A percentile compares a stretch with the other conserved stretches of the same genome.
Conservation (phyloP, 1,284 basidiomycete genomes). For the Ceratobasidium sp. region DNA sequence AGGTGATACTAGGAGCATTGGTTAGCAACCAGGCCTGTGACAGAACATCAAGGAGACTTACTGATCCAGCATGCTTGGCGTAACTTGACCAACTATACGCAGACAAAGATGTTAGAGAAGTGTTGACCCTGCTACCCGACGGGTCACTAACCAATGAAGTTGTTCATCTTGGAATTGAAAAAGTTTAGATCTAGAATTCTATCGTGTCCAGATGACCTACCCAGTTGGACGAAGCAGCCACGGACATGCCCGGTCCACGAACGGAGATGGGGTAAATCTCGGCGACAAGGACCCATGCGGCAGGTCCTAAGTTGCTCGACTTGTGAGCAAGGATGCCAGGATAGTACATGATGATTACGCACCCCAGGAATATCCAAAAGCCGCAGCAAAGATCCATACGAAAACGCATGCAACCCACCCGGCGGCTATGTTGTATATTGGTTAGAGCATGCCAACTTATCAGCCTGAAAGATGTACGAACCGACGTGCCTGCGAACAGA, state of each 20-base stretch:
- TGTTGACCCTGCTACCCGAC: not conserved
- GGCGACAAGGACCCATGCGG: conserved; percentile 70
- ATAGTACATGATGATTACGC: not conserved
- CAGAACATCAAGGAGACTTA: not conserved
- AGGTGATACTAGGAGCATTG: conserved; percentile 51
- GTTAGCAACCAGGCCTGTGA: not conserved
- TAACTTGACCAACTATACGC: conserved; percentile 58
- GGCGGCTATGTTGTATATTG: conserved; percentile 51
- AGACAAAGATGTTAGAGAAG: not conserved
- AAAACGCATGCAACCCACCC: conserved; percentile 71
- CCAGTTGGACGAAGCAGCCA: conserved; percentile 75
- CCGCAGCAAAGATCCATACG: conserved; percentile 70
- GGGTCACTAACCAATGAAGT: conserved; percentile 64
- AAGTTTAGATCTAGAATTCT: not conserved
- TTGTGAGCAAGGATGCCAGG: not conserved
- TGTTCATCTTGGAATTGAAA: conserved; percentile 65
- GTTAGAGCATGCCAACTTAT: not conserved
- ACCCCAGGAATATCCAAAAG: conserved; percentile 74
- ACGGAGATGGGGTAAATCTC: conserved; percentile 66
- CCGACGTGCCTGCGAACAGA: conserved; percentile 32
- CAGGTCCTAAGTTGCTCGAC: conserved; percentile 54
- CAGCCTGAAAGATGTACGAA: not conserved
- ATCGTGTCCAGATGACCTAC: conserved; percentile 49
- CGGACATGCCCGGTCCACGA: conserved; percentile 72
- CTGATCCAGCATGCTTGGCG: conserved; percentile 66